phyloP scores from a whole-genome alignment of 1,284 basidiomycete genomes.

The Xerocomus minutiporus region DNA sequence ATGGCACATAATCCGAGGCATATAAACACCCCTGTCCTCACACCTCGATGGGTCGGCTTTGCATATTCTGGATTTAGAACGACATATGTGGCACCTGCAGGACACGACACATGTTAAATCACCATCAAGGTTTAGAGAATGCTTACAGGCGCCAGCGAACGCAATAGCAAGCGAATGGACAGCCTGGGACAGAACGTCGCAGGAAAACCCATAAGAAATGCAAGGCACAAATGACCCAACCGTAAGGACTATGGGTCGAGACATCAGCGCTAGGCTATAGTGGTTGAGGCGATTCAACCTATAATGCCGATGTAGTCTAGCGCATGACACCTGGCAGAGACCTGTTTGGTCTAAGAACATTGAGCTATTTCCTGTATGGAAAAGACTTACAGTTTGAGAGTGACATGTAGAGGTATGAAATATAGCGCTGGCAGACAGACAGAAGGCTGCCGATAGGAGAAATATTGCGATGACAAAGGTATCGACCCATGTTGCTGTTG shows the following conservation, averaged over 20 bases:
- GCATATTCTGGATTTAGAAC: conserved; percentile 79
- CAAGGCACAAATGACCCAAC: conserved; percentile 81
- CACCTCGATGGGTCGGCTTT: conserved; percentile 69
- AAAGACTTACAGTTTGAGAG: conserved; percentile 52
- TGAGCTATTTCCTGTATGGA: conserved; percentile 1
- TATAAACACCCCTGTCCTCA: conserved; percentile 79
- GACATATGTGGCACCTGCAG: conserved; percentile 62
- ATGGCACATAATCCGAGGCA: conserved; percentile 72
- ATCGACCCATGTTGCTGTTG: conserved; percentile 59
- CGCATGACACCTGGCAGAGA: conserved; percentile 51
- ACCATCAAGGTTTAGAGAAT: neutral
- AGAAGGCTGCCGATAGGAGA: conserved; percentile 69
- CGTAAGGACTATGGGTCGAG: conserved; percentile 44
- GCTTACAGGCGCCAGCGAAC: conserved; percentile 59
- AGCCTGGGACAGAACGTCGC: conserved; percentile 48
- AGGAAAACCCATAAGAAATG: conserved; percentile 71
- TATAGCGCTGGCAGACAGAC: conserved; percentile 69
- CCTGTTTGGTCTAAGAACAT: conserved; percentile 30
- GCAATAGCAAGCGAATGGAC: conserved; percentile 55
- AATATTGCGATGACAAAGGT: conserved; percentile 63
- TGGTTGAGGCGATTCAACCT: conserved; percentile 30
- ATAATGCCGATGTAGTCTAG: conserved; percentile 72
- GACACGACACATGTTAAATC: conserved; percentile 6
- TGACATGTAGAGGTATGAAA: conserved; percentile 80
- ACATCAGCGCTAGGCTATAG: neutral